phyloP scores from a whole-genome alignment of 257 asterid species.

The Jasminum sambac region DNA sequence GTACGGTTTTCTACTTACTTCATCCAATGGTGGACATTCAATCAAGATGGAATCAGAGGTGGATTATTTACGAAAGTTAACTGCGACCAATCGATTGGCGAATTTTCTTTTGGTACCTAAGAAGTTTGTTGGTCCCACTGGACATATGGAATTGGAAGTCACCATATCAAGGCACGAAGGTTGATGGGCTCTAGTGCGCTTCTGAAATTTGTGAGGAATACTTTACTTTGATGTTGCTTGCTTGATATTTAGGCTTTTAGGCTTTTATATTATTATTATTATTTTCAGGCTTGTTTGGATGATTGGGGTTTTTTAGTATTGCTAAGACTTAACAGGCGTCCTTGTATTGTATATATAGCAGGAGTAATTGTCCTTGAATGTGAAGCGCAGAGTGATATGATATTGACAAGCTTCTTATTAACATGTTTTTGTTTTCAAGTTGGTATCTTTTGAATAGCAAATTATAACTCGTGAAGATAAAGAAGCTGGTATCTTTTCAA shows the following conservation, averaged over 20 bases:
- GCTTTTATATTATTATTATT: neutral
- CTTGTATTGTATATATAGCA: too few species aligned
- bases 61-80: conserved; percentile 39
- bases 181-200: neutral
- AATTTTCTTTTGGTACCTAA: conserved; percentile 50
- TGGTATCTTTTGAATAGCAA: too few species aligned
- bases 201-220: neutral
- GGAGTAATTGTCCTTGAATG: too few species aligned
- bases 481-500: too few species aligned
- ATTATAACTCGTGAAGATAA: too few species aligned
- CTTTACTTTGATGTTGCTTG: neutral
- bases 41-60: conserved; percentile 38
- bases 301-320: neutral
- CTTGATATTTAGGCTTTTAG: neutral
- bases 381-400: too few species aligned
- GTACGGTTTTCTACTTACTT: conserved; percentile 38
- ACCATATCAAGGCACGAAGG: neutral
- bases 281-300: neutral
- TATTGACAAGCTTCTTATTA: too few species aligned
- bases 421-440: too few species aligned
- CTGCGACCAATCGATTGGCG: conserved; percentile 20
- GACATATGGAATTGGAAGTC: neutral
- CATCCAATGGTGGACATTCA: conserved; percentile 41
- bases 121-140: conserved; percentile 14
- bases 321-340: neutral